phyloP scores from a whole-genome alignment of 139 green algal genomes.

The Protoeuglena noctilucae region DNA sequence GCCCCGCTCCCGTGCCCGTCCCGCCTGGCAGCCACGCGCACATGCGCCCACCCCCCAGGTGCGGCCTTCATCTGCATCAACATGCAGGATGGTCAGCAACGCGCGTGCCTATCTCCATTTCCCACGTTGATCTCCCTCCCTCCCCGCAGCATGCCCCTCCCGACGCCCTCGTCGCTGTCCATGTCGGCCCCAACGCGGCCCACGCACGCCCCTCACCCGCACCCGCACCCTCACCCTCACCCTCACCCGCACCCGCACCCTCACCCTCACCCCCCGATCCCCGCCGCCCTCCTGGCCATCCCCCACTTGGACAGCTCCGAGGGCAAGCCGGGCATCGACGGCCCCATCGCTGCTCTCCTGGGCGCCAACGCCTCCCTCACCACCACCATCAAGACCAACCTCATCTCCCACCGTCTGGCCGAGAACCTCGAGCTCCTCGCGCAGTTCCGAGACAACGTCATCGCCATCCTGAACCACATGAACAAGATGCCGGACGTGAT shows the following conservation, averaged over 20 bases:
- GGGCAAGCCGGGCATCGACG: constrained; percentile 8
- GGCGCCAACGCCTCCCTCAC: constrained; percentile 13
- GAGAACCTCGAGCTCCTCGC: constrained; percentile 74
- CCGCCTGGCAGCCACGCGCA: no score
- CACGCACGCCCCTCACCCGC: no score
- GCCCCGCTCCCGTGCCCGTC: no score
- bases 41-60: no score
- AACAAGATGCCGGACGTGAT: constrained; percentile 43
- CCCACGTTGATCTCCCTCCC: no score
- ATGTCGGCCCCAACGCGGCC: no score
- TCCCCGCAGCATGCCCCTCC: no score
- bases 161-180: no score
- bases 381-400: constrained; percentile 22
- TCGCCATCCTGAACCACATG: constrained; percentile 54
- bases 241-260: neutral
- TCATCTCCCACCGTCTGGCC: constrained; percentile 31
- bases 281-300: neutral
- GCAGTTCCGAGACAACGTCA: constrained; percentile 63
- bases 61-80: no score
- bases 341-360: constrained; percentile 14
- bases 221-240: no score
- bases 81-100: no score
- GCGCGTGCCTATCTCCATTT: no score
- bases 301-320: neutral
- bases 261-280: neutral